Conservation (phyloP, 768 basidiomycete genomes). For the Cystofilobasidium bisporidii region DNA sequence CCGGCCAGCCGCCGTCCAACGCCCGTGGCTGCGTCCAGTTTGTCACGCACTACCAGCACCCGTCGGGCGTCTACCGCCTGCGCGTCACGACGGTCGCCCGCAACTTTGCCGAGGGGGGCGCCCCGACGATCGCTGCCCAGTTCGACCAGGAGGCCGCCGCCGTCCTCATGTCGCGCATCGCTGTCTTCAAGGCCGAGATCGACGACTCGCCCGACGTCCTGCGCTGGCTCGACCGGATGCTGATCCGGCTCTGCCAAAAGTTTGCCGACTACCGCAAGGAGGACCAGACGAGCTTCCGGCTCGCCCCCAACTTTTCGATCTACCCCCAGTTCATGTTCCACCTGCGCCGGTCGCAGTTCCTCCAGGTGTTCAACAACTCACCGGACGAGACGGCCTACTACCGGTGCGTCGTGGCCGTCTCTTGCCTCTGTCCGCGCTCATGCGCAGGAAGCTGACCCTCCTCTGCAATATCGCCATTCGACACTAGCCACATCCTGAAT, state of each 20-base stretch:
- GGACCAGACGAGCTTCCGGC: slow-evolving; percentile 84
- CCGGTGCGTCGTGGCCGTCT: slow-evolving; percentile 50
- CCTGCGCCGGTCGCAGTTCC: slow-evolving; percentile 87
- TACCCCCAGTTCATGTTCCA: slow-evolving; percentile 99
- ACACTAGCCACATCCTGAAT: slow-evolving; percentile 76
- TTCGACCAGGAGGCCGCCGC: slow-evolving; percentile 98
- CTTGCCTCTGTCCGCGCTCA: neutral
- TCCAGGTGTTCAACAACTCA: slow-evolving; percentile 99
- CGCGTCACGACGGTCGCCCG: slow-evolving; percentile 98
- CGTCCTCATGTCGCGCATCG: slow-evolving; percentile 95
- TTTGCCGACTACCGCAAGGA: slow-evolving; percentile 98
- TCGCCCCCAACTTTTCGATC: slow-evolving; percentile 92
- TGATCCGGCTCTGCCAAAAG: slow-evolving; percentile 96
- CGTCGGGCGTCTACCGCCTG: slow-evolving; percentile 85
- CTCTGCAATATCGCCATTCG: neutral
- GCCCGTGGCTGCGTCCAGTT: slow-evolving; percentile 88
- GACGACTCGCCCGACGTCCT: slow-evolving; percentile 95
- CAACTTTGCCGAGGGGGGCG: slow-evolving; percentile 95
- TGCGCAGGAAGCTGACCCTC: neutral
- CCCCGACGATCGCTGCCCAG: slow-evolving; percentile 78
- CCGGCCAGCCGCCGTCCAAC: slow-evolving; percentile 78
- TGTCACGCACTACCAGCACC: slow-evolving; percentile 95
- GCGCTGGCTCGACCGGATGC: slow-evolving; percentile 95
- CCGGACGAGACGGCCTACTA: slow-evolving; percentile 99
- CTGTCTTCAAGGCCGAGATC: slow-evolving; percentile 98